Evolutionary conservation across 2,329 filamentous ascomycete species (phyloP).

Genomic region (Lachnellula arida): DNA sequence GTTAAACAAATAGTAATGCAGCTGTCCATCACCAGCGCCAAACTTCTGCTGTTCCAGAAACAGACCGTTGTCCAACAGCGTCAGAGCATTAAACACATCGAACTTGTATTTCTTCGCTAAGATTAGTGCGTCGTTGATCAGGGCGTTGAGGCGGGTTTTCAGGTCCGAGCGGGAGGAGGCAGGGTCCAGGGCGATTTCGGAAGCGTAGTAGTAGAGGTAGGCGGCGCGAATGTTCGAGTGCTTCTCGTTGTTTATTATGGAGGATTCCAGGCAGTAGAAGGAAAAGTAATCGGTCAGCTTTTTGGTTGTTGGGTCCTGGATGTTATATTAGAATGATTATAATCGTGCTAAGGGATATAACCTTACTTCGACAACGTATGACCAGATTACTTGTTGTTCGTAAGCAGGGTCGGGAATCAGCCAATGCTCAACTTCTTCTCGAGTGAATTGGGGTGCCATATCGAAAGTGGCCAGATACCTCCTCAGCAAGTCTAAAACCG

Average conservation of each 20-base stretch:
- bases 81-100: slow-evolving; percentile 95
- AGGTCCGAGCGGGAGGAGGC: slow-evolving; percentile 53
- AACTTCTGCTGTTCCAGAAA: slow-evolving; percentile 95
- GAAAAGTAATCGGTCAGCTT: slow-evolving; percentile 96
- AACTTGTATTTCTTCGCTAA: slow-evolving; percentile 80
- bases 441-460: slow-evolving; percentile 75
- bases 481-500: slow-evolving; percentile 68
- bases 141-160: slow-evolving; percentile 72
- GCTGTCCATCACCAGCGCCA: slow-evolving; percentile 85
- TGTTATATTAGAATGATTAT: slow-evolving; percentile 3
- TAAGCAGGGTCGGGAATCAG: slow-evolving; percentile 64
- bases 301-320: slow-evolving; percentile 54
- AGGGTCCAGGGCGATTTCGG: slow-evolving; percentile 65
- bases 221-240: slow-evolving; percentile 80
- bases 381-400: slow-evolving; percentile 83
- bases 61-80: slow-evolving; percentile 86
- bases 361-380: slow-evolving; percentile 78
- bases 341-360: not conserved
- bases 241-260: slow-evolving; percentile 76
- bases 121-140: slow-evolving; percentile 82
- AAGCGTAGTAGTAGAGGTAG: slow-evolving; percentile 96
- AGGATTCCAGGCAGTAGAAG: slow-evolving; percentile 92
- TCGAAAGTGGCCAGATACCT: slow-evolving; percentile 78
- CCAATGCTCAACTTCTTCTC: slow-evolving; percentile 84
- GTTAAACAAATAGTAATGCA: slow-evolving; percentile 98